Evolutionary conservation across 306 rosid genomes (phyloP), one percentile per base, ranked within the genome.

Genomic region (Vigna angularis): DNA sequence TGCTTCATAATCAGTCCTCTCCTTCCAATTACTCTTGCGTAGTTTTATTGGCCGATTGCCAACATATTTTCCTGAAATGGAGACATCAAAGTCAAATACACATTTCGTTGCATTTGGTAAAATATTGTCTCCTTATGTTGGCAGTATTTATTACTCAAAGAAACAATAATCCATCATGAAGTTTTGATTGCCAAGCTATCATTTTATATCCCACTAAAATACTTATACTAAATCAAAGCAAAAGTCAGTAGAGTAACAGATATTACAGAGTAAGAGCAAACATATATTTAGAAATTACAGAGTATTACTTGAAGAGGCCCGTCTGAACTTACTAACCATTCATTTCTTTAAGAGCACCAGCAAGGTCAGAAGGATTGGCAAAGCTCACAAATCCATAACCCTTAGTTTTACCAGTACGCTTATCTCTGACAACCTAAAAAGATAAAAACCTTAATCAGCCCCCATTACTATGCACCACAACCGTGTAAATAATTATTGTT

Each of bases 351-450:
- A 93, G 93, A 48, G 98, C 96, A 58, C 85, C 97, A 70, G 99
- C 99, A 55, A 95, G 91, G 63, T 86, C 89, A 80, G 93, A 40
- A 26, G 96, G 94, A 81, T 76, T 93, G 76, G 98, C 88, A 85
- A 95, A 95, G 86, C 99, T 95, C 51, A 95, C 93, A 87, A 95
- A 95, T 68, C 99, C 99, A 79, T 91, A 95, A 59, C 99, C 99
- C 86, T 93, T 95, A 69, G 99, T 95, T 83, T 95, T 95, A 48
- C 98, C 98, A 24, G 97, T 95, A 78, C 97, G 90, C 86, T 95
- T 95, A 78, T 95, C 99, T 86, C 98, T 87, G 47, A 95, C 98
- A 79, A 95, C 99, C 98, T 93, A 77, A 62, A 80, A 81, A 51
- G 24, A 78, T 34, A 66, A 55, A 83, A 9, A 64, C 24, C 26